Conservation (phyloP, 306 rosid genomes). For the Styphnolobium japonicum region DNA sequence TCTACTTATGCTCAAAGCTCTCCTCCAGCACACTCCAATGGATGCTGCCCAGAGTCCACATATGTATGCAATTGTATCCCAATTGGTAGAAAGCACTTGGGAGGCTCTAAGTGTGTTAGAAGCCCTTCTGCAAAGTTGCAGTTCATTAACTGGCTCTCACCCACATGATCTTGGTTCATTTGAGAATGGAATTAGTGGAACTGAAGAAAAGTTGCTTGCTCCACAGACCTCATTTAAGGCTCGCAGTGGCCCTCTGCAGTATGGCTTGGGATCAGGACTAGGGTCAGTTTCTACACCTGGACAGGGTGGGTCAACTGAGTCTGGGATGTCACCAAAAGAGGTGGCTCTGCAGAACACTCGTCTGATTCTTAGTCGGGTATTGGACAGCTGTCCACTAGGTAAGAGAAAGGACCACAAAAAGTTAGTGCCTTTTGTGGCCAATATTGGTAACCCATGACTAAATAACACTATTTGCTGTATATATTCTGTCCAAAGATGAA, state of each 20-base stretch:
- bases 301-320: slow-evolving; percentile 48
- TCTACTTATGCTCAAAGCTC: slow-evolving; percentile 89
- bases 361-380: slow-evolving; percentile 83
- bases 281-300: slow-evolving; percentile 35
- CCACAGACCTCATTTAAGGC: slow-evolving; percentile 91
- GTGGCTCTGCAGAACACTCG: slow-evolving; percentile 92
- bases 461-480: slow-evolving; percentile 28
- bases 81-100: slow-evolving; percentile 98
- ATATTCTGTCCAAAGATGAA: slow-evolving; percentile 29
- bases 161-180: slow-evolving; percentile 63
- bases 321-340: slow-evolving; percentile 69
- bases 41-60: slow-evolving; percentile 99
- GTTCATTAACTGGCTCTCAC: slow-evolving; percentile 81
- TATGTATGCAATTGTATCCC: slow-evolving; percentile 93
- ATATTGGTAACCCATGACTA: slow-evolving; percentile 69
- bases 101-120: slow-evolving; percentile 95
- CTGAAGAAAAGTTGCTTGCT: slow-evolving; percentile 75
- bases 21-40: slow-evolving; percentile 97
- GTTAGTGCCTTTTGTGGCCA: slow-evolving; percentile 85
- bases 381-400: slow-evolving; percentile 76
- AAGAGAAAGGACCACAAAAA: slow-evolving; percentile 84
- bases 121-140: slow-evolving; percentile 97
- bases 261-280: slow-evolving; percentile 51
- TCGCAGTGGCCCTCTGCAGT: slow-evolving; percentile 93
- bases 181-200: slow-evolving; percentile 69